Evolutionary conservation across 768 basidiomycete genomes (phyloP).

Genomic region (Suillus alpinus): DNA sequence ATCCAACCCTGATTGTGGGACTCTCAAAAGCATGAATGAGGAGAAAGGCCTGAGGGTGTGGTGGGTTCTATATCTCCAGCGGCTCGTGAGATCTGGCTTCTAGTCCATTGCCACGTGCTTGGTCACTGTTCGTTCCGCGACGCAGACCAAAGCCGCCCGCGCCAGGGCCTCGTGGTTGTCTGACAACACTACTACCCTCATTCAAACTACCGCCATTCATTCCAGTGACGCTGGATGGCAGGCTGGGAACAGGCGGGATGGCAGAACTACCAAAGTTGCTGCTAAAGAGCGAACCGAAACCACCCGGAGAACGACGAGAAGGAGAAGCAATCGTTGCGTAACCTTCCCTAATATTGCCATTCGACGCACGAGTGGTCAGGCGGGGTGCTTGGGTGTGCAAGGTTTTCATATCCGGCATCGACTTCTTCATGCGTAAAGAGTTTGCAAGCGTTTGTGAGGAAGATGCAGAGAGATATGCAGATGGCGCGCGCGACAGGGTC

Average conservation of each 20-base stretch:
- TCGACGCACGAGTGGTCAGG: constrained; percentile 76
- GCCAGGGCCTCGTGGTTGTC: constrained; percentile 85
- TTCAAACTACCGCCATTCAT: constrained; percentile 39
- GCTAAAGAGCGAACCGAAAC: constrained; percentile 71
- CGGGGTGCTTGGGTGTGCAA: constrained; percentile 78
- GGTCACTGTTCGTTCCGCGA: constrained; percentile 37
- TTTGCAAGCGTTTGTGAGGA: constrained; percentile 40
- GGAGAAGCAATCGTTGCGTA: constrained; percentile 87
- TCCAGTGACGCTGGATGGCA: constrained; percentile 56
- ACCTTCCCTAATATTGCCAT: constrained; percentile 83
- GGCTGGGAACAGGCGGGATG: constrained; percentile 77
- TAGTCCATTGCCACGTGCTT: constrained; percentile 60
- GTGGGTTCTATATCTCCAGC: constrained; percentile 62
- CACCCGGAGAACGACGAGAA: constrained; percentile 70
- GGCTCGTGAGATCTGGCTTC: constrained; percentile 87
- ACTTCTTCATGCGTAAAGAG: constrained; percentile 88
- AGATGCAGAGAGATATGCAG: constrained; percentile 69
- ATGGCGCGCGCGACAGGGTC: constrained; percentile 78
- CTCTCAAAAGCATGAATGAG: constrained; percentile 9
- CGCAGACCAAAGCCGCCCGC: constrained; percentile 69
- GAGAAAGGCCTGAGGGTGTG: not conserved
- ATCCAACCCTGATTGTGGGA: constrained; percentile 15
- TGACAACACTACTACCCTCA: constrained; percentile 57
- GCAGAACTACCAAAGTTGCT: constrained; percentile 36
- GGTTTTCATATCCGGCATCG: constrained; percentile 97